Percentiles rank a stretch among this genome's conserved stretches.
Evolutionary conservation across 768 basidiomycete species (phyloP).

Genomic region (Lenzites betulinus): DNA sequence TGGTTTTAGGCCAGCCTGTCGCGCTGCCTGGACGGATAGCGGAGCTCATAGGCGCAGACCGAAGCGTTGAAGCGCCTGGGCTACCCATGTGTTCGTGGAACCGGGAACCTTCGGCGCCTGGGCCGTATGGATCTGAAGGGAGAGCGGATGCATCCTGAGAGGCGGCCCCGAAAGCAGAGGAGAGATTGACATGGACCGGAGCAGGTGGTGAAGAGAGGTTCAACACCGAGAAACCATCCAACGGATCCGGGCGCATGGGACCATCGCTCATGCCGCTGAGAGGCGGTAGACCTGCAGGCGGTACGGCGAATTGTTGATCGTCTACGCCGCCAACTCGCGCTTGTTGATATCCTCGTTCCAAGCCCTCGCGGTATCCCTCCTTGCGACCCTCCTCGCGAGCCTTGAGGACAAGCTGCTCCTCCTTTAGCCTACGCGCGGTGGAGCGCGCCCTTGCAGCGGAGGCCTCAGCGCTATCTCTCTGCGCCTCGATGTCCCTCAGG

Average conservation of each 20-base stretch:
- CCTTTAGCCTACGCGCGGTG: constrained; percentile 45
- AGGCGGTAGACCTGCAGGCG: constrained; percentile 5
- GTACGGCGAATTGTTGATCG: constrained; percentile 4
- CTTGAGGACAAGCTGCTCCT: constrained; percentile 41
- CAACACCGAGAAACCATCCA: constrained; percentile 17
- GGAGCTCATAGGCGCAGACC: constrained; percentile 9
- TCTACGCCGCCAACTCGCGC: constrained; percentile 9
- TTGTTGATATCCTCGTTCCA: constrained; percentile 31
- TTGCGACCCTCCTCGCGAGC: constrained; percentile 48
- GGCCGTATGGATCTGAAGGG: not conserved
- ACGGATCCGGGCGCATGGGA: constrained; percentile 5
- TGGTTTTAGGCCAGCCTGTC: constrained; percentile 12
- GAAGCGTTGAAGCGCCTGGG: constrained; percentile 22
- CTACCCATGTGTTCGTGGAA: constrained; percentile 29
- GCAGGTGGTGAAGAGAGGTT: constrained; percentile 17
- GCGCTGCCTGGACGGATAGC: not conserved
- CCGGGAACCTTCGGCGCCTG: constrained; percentile 26
- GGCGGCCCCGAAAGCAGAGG: constrained; percentile 5
- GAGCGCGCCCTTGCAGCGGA: constrained; percentile 47
- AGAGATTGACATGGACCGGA: constrained; percentile 1
- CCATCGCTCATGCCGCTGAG: not conserved
- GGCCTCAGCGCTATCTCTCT: constrained; percentile 48
- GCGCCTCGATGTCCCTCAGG: constrained; percentile 43
- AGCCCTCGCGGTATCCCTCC: constrained; percentile 44
- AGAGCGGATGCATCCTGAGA: not conserved